Percentiles rank a stretch among this genome's conserved stretches.
phyloP scores from a whole-genome alignment of 2,329 filamentous ascomycete genomes.

The Albifimbria verrucaria region DNA sequence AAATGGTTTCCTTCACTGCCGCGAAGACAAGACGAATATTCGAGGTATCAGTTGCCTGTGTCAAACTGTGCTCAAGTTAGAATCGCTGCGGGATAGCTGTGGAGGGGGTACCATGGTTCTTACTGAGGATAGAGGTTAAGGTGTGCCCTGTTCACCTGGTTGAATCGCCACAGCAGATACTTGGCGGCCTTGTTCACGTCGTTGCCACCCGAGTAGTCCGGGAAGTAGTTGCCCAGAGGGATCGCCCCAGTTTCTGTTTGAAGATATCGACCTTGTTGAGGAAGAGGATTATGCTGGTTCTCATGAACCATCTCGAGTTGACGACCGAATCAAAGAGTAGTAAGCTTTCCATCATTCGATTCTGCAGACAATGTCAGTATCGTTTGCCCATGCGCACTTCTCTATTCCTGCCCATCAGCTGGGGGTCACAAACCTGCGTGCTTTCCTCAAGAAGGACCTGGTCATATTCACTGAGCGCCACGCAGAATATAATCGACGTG shows the following conservation, averaged over 20 bases:
- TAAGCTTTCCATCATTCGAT: slow-evolving; percentile 99
- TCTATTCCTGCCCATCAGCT: slow-evolving; percentile 16
- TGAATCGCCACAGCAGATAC: slow-evolving; percentile 96
- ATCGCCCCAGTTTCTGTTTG: slow-evolving; percentile 87
- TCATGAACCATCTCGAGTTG: slow-evolving; percentile 98
- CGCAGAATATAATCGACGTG: slow-evolving; percentile 98
- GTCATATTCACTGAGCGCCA: slow-evolving; percentile 96
- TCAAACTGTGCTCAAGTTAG: slow-evolving; percentile 60
- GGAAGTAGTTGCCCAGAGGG: slow-evolving; percentile 94
- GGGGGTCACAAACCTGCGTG: slow-evolving; percentile 67
- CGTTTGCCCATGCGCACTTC: slow-evolving; percentile 1
- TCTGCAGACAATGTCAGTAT: slow-evolving; percentile 64
- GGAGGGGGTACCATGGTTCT: slow-evolving; percentile 33
- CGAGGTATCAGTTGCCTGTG: slow-evolving; percentile 97
- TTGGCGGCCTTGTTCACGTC: slow-evolving; percentile 98
- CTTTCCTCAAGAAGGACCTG: slow-evolving; percentile 95
- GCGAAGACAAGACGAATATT: slow-evolving; percentile 98
- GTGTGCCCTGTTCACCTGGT: slow-evolving; percentile 95
- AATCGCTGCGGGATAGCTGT: not conserved
- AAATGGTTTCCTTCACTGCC: slow-evolving; percentile 96
- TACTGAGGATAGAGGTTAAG: slow-evolving; percentile 97
- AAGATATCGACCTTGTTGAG: slow-evolving; percentile 99
- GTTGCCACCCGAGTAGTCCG: slow-evolving; percentile 94
- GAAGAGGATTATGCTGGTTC: slow-evolving; percentile 97
- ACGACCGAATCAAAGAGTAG: slow-evolving; percentile 97